Percentiles rank a stretch among this genome's conserved stretches.
phyloP scores from a whole-genome alignment of 2,329 filamentous ascomycete species.

The Colletotrichum sp. region DNA sequence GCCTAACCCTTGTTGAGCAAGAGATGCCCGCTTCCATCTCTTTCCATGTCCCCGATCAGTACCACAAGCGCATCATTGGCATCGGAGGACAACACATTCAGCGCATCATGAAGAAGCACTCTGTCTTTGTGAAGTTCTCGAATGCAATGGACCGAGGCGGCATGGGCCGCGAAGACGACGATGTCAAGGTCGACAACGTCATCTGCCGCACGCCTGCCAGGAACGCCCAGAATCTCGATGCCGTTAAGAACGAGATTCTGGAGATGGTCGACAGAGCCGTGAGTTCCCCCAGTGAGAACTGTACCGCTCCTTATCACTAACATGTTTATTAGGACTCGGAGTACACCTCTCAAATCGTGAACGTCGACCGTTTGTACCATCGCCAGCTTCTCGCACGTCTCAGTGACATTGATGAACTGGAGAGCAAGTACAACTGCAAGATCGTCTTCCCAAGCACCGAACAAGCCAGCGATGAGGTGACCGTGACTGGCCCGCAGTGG shows the following conservation, averaged over 20 bases:
- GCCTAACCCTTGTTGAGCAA: slow-evolving; percentile 90
- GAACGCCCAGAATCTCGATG: slow-evolving; percentile 94
- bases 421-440: slow-evolving; percentile 99
- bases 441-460: slow-evolving; percentile 98
- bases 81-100: slow-evolving; percentile 99
- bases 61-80: slow-evolving; percentile 98
- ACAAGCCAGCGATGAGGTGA: slow-evolving; percentile 94
- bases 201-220: slow-evolving; percentile 97
- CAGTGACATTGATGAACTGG: slow-evolving; percentile 87
- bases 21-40: slow-evolving; percentile 99
- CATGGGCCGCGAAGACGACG: slow-evolving; percentile 93
- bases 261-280: slow-evolving; percentile 98
- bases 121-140: slow-evolving; percentile 98
- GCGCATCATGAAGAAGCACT: slow-evolving; percentile 99
- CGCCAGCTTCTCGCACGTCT: slow-evolving; percentile 90
- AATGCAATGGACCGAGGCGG: slow-evolving; percentile 97
- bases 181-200: slow-evolving; percentile 98
- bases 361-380: slow-evolving; percentile 93
- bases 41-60: slow-evolving; percentile 98
- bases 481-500: slow-evolving; percentile 95
- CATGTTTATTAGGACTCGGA: slow-evolving; percentile 74
- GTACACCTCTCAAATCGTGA: slow-evolving; percentile 92
- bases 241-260: slow-evolving; percentile 98
- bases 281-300: slow-evolving; percentile 39
- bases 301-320: background rate